These are phyloP conservation scores for Croton laevigatus DNA, from an alignment of 441 rosid genomes.

Conservation along the genomic window DNA sequence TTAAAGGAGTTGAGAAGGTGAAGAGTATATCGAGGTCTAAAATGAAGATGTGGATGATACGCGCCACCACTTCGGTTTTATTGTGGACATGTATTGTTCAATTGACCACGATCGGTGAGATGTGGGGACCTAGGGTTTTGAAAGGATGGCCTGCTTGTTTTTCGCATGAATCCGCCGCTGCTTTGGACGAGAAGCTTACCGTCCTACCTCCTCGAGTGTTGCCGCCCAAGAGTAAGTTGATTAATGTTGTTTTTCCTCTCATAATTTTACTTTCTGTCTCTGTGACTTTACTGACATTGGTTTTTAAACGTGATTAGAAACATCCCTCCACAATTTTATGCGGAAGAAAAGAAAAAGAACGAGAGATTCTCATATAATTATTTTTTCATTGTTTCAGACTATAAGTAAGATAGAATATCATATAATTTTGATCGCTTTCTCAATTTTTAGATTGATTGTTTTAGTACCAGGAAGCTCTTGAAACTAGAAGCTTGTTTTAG, in stretches of 20 bases:
- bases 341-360: not conserved
- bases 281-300: not conserved
- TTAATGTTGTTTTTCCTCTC: not conserved
- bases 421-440: not conserved
- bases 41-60: constrained; percentile 81
- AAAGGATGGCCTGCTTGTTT: constrained; percentile 87
- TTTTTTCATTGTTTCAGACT: not conserved
- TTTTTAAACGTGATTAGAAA: not conserved
- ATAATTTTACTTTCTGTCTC: not conserved
- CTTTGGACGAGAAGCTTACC: constrained; percentile 37
- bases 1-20: constrained; percentile 38
- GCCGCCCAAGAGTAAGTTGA: constrained; percentile 75
- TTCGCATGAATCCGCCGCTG: constrained; percentile 41
- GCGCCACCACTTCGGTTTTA: constrained; percentile 77
- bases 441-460: not conserved
- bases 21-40: constrained; percentile 40
- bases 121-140: constrained; percentile 84
- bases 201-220: constrained; percentile 45
- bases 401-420: not conserved
- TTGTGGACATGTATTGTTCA: constrained; percentile 96
- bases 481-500: not conserved
- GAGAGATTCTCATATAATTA: not conserved
- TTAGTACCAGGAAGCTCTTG: not conserved
- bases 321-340: not conserved
- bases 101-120: constrained; percentile 74